Percentiles rank a stretch among this genome's conserved stretches.
Evolutionary conservation across 441 rosid genomes (phyloP).

Genomic region (Pelargonium australe): DNA sequence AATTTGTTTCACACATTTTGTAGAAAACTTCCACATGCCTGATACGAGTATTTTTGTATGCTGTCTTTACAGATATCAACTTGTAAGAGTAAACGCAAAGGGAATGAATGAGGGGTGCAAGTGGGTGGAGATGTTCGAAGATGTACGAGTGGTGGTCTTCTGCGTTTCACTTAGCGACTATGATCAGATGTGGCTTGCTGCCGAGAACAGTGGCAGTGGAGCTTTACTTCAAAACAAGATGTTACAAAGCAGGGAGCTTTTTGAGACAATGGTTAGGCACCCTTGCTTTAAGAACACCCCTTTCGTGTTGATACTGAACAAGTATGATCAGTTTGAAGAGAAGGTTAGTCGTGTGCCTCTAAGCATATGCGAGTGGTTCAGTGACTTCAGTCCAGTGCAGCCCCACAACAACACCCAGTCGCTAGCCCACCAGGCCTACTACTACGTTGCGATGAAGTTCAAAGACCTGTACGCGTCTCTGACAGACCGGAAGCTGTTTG

Average conservation of each 20-base stretch:
- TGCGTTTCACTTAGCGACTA: constrained; percentile 82
- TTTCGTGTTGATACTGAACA: constrained; percentile 76
- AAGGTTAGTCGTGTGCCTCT: constrained; percentile 58
- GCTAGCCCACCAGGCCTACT: constrained; percentile 84
- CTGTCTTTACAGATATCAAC: constrained; percentile 58
- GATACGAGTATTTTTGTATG: neutral
- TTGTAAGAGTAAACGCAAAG: constrained; percentile 78
- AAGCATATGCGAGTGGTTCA: constrained; percentile 81
- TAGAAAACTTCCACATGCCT: too few relatives aligned
- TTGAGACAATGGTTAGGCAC: constrained; percentile 69
- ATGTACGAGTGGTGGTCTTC: constrained; percentile 74
- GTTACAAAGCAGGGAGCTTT: constrained; percentile 85
- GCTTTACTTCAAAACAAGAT: constrained; percentile 68
- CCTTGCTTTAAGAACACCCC: constrained; percentile 87
- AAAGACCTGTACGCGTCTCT: constrained; percentile 76
- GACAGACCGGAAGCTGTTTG: constrained; percentile 74
- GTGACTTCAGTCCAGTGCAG: constrained; percentile 72
- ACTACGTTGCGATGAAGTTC: constrained; percentile 89
- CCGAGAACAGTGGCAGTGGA: constrained; percentile 45
- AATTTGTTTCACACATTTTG: too few relatives aligned
- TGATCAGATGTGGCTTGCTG: constrained; percentile 55
- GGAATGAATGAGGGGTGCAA: constrained; percentile 97
- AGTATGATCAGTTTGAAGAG: constrained; percentile 91
- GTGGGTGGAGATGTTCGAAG: constrained; percentile 99
- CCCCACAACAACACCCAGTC: constrained; percentile 64